Evolutionary conservation across 257 asterid genomes (phyloP).

Genomic region (Ligustrum vulgare): DNA sequence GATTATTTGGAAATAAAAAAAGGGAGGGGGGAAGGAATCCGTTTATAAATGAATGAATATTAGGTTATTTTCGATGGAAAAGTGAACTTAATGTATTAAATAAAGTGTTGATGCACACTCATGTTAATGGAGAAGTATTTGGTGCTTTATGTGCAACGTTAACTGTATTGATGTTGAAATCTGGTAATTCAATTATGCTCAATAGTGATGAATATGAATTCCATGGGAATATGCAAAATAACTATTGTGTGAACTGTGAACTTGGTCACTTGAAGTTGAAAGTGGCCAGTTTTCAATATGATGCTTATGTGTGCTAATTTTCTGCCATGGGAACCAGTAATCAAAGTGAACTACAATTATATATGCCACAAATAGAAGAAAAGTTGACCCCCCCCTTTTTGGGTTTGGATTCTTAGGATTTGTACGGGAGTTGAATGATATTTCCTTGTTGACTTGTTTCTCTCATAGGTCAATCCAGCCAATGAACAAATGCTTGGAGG

Average conservation of each 20-base stretch:
- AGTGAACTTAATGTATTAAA: background rate
- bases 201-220: background rate
- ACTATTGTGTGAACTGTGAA: background rate
- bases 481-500: constrained; percentile 95
- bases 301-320: background rate
- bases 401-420: background rate
- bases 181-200: background rate
- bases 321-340: background rate
- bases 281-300: no score
- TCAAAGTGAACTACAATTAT: no score
- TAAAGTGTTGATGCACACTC: background rate
- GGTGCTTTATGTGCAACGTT: background rate
- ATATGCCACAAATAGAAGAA: background rate
- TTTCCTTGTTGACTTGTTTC: constrained; percentile 14
- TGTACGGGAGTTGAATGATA: background rate
- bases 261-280: background rate
- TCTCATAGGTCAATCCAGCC: constrained; percentile 83
- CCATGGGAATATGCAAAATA: background rate
- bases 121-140: background rate
- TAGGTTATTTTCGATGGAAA: background rate
- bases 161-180: background rate
- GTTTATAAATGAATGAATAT: background rate
- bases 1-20: background rate
- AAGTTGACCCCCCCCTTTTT: background rate
- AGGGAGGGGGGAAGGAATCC: background rate